A percentile compares a stretch with the other conserved stretches of the same genome.
Conservation (phyloP, 805 yeast species). For the Kockiozyma suomiensis region DNA sequence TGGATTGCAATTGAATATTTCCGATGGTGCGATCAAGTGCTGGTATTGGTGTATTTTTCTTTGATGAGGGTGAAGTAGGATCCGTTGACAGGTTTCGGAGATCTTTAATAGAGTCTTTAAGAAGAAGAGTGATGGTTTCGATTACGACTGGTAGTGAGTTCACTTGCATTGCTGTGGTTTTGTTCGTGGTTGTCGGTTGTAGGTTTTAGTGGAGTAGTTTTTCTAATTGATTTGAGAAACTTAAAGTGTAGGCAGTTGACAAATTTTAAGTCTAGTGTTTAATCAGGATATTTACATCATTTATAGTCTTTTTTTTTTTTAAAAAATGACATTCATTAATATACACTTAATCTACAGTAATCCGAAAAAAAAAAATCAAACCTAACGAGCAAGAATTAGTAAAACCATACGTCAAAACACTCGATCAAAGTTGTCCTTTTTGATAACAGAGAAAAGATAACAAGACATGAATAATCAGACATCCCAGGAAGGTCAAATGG, state of each 20-base stretch:
- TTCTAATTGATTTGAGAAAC: too few species aligned
- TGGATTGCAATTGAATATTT: conserved; percentile 22
- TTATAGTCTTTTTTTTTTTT: too few species aligned
- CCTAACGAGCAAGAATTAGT: background rate
- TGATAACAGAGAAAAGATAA: background rate
- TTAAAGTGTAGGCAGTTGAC: too few species aligned
- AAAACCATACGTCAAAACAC: background rate
- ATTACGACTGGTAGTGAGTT: background rate
- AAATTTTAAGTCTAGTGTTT: too few species aligned
- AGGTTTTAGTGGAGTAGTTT: too few species aligned
- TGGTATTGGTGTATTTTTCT: background rate
- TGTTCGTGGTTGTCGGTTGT: too few species aligned
- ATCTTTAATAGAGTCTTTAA: background rate
- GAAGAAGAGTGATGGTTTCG: background rate
- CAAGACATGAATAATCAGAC: conserved; percentile 25
- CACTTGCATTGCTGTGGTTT: too few species aligned
- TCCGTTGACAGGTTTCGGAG: background rate
- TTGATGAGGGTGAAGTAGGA: background rate
- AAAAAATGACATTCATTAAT: too few species aligned
- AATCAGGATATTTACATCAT: too few species aligned
- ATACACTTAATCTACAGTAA: too few species aligned
- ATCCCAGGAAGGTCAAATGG: conserved; percentile 36
- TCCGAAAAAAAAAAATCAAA: background rate
- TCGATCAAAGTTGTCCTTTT: background rate
- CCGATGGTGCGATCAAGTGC: conserved; percentile 17